Base-by-base conservation (phyloP, 1,284 basidiomycete genomes). In the Volvariella surrecta region DNA sequence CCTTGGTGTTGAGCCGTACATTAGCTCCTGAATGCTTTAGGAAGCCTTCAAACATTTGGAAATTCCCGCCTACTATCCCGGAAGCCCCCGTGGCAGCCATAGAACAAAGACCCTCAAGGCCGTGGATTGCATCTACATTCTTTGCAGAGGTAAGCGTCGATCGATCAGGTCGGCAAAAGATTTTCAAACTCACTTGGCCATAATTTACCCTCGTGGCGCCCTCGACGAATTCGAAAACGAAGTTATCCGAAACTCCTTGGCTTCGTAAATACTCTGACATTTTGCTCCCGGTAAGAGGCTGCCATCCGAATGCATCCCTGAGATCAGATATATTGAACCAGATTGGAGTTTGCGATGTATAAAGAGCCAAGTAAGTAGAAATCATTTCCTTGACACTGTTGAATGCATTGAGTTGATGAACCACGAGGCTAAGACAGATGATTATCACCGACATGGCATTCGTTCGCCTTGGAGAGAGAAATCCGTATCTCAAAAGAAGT, bases 161-260 rank as follows among this genome's bases (percentile, higher is more conserved):
- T 7, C 16, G 31, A 24, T 37, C 22, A 15, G 18, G n/a, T 28
- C 32, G 10, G 37, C 6, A 13, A 11, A 19, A 30, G 21, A 18
- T 19, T 32, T 46, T 32, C 28, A 37, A n/a, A 50, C 71, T 45
- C 51, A 84, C 87, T 67, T 87, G 85, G 18, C 80, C 89, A 56
- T 94, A 94, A 61, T 97, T 98, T 37, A 93, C 89, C 15, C 92
- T 73, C 6, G 89, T 90, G 3, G 82, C 79, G 2, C 81, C 85
- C 48, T 91, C 89, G 39, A 94, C 72, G 42, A 96, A 63, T 63
- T 99, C 95, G 34, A 72, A 68, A 4, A 78, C 71, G 62, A 82
- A 93, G 42, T 65, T 66, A 42, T 69, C 57, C 32, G 74, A 68
- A 22, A 89, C 67, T 18, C 79, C 79, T 15, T 76, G 67, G 21